Conservation (phyloP, 2,329 filamentous ascomycete species). For the Xenoacremonium recifei region DNA sequence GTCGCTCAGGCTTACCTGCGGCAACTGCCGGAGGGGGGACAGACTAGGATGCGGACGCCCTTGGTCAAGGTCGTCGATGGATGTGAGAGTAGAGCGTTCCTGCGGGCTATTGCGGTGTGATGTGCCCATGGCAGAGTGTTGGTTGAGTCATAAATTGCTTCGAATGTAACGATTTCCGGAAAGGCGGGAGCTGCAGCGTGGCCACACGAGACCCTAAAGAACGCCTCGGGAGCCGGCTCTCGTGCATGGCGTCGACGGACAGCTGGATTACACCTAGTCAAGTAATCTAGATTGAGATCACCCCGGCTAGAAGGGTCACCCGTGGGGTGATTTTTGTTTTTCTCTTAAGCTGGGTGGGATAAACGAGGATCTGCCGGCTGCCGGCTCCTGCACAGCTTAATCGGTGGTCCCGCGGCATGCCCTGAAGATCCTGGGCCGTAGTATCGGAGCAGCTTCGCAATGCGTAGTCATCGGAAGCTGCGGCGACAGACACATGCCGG, state of each 20-base stretch:
- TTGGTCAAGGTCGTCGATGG: slow-evolving; percentile 59
- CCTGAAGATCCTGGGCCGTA: too few relatives aligned
- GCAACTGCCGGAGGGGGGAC: slow-evolving; percentile 35
- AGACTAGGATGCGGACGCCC: slow-evolving; percentile 43
- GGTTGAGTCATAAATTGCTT: slow-evolving; percentile 9
- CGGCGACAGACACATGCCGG: too few relatives aligned
- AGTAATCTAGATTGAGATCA: slow-evolving; percentile 16
- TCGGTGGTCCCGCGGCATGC: too few relatives aligned
- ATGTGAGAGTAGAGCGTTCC: slow-evolving; percentile 52
- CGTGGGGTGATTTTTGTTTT: slow-evolving; percentile 10
- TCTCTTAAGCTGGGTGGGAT: too few relatives aligned
- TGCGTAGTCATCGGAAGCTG: too few relatives aligned
- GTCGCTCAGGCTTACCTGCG: slow-evolving; percentile 57
- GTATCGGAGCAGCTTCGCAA: too few relatives aligned
- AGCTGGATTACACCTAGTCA: slow-evolving; percentile 13
- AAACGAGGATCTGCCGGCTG: too few relatives aligned
- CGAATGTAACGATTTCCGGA: slow-evolving; percentile 12
- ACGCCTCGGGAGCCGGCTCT: neutral
- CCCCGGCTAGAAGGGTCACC: slow-evolving; percentile 10
- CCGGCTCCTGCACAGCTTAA: too few relatives aligned
- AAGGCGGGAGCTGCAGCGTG: slow-evolving; percentile 9
- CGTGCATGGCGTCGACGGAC: slow-evolving; percentile 6
- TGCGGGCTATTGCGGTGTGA: slow-evolving; percentile 40
- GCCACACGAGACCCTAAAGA: slow-evolving; percentile 9
- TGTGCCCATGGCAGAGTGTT: neutral